Evolutionary conservation across 2,329 filamentous ascomycete genomes (phyloP), one percentile per base, ranked within the genome.

Genomic region (Fusarium oxysporum): DNA sequence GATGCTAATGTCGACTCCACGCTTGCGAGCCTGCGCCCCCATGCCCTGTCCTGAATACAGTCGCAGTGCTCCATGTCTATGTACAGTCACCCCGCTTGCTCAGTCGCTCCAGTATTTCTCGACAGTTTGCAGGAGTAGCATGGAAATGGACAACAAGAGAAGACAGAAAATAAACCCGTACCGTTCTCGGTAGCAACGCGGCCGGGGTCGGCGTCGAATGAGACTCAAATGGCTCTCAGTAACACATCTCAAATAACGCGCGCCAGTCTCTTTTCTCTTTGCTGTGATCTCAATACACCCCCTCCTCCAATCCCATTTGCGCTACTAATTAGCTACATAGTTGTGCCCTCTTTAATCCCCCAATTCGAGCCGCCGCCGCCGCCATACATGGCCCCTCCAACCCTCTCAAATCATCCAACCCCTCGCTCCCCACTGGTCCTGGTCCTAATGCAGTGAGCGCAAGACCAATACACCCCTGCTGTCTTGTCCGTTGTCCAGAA

Each of bases 351-450:
- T 75, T 73, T 71, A 65, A 67, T 68, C 63, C 75, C 75, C 76
- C 75, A 78, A 78, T 73, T 78, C 75, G 76, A 78, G 76, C 76
- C 76, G 76, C 76, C 76, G 76, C 74, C 74, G 76, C 74, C 74
- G 75, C 73, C 67, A 69, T 72, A 70, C 73, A 77, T 76, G 76
- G 74, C 68, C 72, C 68, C 68, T 73, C 72, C 74, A 77, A 73
- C 74, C 71, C 55, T 74, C 66, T 17, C 72, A 74, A 73, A 68
- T 72, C 75, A 70, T 77, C 76, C 73, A 77, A 77, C 76, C 76
- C 76, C 76, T 77, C 75, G 75, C 75, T 78, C 76, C 55, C 75
- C 76, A 78, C 76, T 69, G 61, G 72, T 71, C 75, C 76, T 68
- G 61, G 72, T 71, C 72, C 75, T 76, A 77, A 78, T 78, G 76